Percentiles rank a stretch among this genome's conserved stretches.
phyloP scores from a whole-genome alignment of 768 basidiomycete genomes.

The Neoboletus magnificus region DNA sequence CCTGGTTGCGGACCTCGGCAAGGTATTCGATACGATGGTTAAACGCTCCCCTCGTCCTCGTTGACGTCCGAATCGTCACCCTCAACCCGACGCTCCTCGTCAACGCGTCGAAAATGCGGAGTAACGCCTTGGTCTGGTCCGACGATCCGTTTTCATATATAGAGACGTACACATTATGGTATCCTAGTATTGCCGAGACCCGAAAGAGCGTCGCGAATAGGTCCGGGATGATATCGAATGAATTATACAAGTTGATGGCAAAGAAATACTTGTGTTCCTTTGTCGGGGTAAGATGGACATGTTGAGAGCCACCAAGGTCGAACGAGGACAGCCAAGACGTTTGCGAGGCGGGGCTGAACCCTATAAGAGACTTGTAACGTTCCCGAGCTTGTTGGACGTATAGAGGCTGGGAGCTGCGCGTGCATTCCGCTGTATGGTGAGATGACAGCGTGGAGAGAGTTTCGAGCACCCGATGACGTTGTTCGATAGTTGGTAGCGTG shows the following conservation, averaged over 20 bases:
- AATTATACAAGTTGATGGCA: constrained; percentile 99
- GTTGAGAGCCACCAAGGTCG: constrained; percentile 44
- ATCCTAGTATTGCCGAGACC: constrained; percentile 86
- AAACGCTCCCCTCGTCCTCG: constrained; percentile 91
- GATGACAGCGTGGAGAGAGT: constrained; percentile 84
- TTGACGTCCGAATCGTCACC: constrained; percentile 88
- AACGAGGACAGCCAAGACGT: constrained; percentile 60
- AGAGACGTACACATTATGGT: constrained; percentile 96
- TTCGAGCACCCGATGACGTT: constrained; percentile 82
- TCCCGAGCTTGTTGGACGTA: constrained; percentile 84
- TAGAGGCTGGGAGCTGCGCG: constrained; percentile 74
- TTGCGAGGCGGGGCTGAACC: constrained; percentile 59
- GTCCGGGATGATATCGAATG: constrained; percentile 97
- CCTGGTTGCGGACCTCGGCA: constrained; percentile 99
- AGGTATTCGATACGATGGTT: constrained; percentile 99
- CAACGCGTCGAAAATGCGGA: constrained; percentile 92
- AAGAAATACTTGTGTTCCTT: constrained; percentile 97
- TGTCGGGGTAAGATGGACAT: constrained; percentile 36
- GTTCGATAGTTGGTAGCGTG: constrained; percentile 74
- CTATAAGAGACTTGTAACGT: constrained; percentile 81
- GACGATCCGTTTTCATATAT: constrained; percentile 99
- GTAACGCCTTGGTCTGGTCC: constrained; percentile 96
- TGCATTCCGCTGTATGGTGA: constrained; percentile 93
- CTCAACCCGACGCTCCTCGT: constrained; percentile 88
- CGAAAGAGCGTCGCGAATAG: constrained; percentile 96